Base-by-base conservation (phyloP, 2,329 filamentous ascomycete species). In the Stemphylium beticola region DNA sequence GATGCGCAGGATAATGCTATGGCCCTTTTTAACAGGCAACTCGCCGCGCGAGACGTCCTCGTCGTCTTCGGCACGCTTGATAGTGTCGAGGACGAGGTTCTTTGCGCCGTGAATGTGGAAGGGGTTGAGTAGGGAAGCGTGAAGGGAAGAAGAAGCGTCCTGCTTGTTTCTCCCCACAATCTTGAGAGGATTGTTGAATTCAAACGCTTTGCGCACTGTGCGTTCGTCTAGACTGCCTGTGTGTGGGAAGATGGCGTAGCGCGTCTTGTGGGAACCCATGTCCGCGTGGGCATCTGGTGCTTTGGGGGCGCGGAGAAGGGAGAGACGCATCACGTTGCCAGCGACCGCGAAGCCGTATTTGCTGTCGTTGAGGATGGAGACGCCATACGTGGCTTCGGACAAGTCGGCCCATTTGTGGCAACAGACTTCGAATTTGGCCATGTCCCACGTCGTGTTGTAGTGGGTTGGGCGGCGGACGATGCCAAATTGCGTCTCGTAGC, bases 371-470 rank as follows among this genome's bases (percentile, higher is more conserved):
- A 98, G 83, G 58, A 98, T 90, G 2, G 91, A 93, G 7, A 98
- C 92, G 60, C 93, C 93, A 67, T 96, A 96, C 48, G 88, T 89
- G 68, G 90, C 82, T 75, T 97, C 93, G 0, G 90, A 93, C 22
- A 97, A 79, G 75, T 97, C 93, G 10, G 93, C 93, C 81, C 91
- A 97, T 73, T 93, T 93, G 80, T 97, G 93, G 74, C 90, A 93
- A 82, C 92, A 96, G 46, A 97, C 93, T 79, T 97, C 93, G 67
- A 97, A 97, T 70, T 96, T 96, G 69, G 93, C 93, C 92, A 96
- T 96, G 71, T 96, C 92, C 92, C 92, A 96, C 64, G 85, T 89
- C 3, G 95, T 99, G 79, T 99, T 99, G 83, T 97, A 98, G 78
- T 99, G 95, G 0, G 95, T 99, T 2, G 95, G 93, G 26, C 95